These are phyloP conservation scores for Oenanthe sinensis DNA, from an alignment of 129 eudicot genomes.

Conservation along the genomic window DNA sequence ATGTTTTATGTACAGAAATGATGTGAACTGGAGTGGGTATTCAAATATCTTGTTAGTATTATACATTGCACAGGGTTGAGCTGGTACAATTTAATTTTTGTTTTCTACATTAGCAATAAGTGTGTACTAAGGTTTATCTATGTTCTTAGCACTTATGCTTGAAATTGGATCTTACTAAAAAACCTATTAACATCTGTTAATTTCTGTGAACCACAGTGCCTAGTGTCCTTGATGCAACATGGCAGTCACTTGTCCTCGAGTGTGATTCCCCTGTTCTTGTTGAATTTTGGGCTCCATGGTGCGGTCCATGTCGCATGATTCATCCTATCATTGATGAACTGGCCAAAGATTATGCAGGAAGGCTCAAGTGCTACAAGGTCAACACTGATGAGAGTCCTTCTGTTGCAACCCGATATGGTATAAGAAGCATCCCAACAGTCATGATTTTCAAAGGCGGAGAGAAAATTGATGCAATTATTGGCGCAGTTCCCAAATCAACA, in stretches of 20 bases:
- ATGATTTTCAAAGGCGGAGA: constrained; percentile 47
- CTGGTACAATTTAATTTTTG: background rate
- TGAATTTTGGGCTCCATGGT: constrained; percentile 72
- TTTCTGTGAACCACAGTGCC: constrained; percentile 33
- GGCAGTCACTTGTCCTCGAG: constrained; percentile 47
- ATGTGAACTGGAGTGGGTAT: background rate
- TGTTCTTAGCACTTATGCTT: background rate
- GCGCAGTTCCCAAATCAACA: constrained; percentile 52
- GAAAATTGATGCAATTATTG: constrained; percentile 56
- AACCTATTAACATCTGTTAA: background rate
- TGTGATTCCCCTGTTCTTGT: constrained; percentile 48
- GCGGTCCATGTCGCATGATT: constrained; percentile 71
- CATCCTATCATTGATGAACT: constrained; percentile 44
- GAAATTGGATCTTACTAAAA: background rate
- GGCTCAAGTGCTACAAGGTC: constrained; percentile 49
- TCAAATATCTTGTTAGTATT: background rate
- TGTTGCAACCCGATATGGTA: constrained; percentile 45
- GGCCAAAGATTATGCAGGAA: constrained; percentile 40
- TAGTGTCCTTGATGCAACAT: constrained; percentile 32
- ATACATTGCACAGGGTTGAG: background rate
- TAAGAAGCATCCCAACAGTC: constrained; percentile 51
- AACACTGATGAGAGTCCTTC: constrained; percentile 48
- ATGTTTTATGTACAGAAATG: background rate
- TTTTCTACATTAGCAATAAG: background rate
- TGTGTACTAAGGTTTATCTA: background rate